These are phyloP conservation scores for Schoenoplectus triqueter DNA, from an alignment of 202 grass and related monocot genomes.

Conservation along the genomic window DNA sequence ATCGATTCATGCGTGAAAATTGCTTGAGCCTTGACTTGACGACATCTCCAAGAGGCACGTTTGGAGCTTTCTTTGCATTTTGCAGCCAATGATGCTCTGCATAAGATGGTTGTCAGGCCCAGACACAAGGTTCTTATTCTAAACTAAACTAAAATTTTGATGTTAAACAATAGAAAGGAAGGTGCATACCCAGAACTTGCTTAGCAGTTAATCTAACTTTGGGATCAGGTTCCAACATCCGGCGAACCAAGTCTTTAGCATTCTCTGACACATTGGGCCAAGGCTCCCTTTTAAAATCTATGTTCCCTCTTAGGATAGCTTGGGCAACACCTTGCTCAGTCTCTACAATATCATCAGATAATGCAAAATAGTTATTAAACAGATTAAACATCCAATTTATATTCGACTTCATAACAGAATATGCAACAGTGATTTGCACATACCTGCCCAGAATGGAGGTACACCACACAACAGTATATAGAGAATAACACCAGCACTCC, in stretches of 20 bases:
- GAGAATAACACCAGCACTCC: slow-evolving; percentile 96
- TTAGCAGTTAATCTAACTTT: slow-evolving; percentile 95
- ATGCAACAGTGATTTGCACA: not conserved
- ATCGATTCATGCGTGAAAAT: slow-evolving; percentile 99
- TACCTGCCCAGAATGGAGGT: slow-evolving; percentile 99
- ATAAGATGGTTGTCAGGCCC: slow-evolving; percentile 11
- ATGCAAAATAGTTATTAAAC: slow-evolving; percentile 14
- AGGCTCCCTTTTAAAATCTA: slow-evolving; percentile 97
- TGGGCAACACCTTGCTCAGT: slow-evolving; percentile 98
- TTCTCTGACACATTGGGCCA: slow-evolving; percentile 98
- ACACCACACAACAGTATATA: slow-evolving; percentile 99
- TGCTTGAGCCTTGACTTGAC: slow-evolving; percentile 99
- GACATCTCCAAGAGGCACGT: slow-evolving; percentile 98
- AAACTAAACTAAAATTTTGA: slow-evolving; percentile 22
- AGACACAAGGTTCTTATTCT: slow-evolving; percentile 31
- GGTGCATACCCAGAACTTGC: slow-evolving; percentile 83
- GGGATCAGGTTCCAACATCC: slow-evolving; percentile 93
- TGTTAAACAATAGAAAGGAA: not conserved
- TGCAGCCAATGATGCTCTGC: slow-evolving; percentile 95
- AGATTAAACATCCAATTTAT: not conserved
- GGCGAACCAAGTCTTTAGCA: slow-evolving; percentile 96
- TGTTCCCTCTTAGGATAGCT: slow-evolving; percentile 93
- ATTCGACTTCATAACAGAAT: not conserved
- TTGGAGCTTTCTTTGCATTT: slow-evolving; percentile 99
- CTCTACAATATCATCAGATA: slow-evolving; percentile 61